Base-by-base conservation (phyloP, 23 red algal genomes). In the Gracilaria domingensis region DNA sequence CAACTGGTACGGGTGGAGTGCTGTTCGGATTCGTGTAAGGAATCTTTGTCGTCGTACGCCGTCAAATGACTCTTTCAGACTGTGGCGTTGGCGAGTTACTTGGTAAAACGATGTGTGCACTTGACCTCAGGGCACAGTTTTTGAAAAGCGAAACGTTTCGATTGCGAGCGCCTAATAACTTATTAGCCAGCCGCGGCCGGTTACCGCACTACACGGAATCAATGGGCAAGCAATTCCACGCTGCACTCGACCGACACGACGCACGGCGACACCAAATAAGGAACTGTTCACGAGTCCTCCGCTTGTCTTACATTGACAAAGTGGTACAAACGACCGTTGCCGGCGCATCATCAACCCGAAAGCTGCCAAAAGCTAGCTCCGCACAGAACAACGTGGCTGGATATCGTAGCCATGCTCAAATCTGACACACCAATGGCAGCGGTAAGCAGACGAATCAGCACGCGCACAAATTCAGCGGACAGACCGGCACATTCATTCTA, bases 61-160 rank as follows among this genome's bases (percentile, higher is more conserved):
- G 1, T 55, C 51, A 18, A 55, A 55, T 20, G 51, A 16, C 17
- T 55, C 18, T 55, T 20, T 14, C 9, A 20, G 30, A 20, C 2
- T 32, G 12, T n/a, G n/a, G n/a, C n/a, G n/a, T n/a, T n/a, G n/a
- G n/a, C n/a, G n/a, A n/a, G n/a, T n/a, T n/a, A n/a, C n/a, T n/a
- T n/a, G n/a, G n/a, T n/a, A n/a, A n/a, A 69, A 36, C 7, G 64
- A 12, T 13, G 4, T 24, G 64, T 37, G 30, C 11, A 30, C 64
- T 8, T 69, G 28, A 69, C 51, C 51, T 18, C 64, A 69, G 26
- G 30, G 32, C 64, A 32, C 23, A 34, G 64, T 36, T 34, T 69
- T 69, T 69, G 64, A 69, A 36, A 69, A 69, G 32, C 64, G 64
- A 34, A 36, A 69, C 64, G 64, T 69, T 30, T 69, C 64, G 64